Conservation (phyloP, 768 basidiomycete species). For the Tulasnella sp. region DNA sequence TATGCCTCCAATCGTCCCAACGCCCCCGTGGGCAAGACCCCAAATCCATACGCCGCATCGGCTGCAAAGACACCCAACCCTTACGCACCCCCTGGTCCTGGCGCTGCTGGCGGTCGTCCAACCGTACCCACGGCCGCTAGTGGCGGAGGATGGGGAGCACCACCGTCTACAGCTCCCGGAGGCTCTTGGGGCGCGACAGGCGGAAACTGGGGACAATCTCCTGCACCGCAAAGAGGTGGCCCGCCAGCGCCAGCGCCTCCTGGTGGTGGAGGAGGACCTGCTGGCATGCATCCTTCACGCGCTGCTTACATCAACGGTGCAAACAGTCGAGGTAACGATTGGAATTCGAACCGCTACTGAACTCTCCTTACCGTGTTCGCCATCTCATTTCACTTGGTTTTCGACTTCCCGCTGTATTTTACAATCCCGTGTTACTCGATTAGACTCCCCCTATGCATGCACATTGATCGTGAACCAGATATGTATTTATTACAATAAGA, state of each 20-base stretch:
- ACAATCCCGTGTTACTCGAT: neutral
- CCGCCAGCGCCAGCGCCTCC: conserved; percentile 44
- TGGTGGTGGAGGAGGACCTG: conserved; percentile 48
- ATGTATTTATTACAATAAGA: neutral
- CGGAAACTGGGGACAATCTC: conserved; percentile 32
- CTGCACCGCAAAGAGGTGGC: conserved; percentile 44
- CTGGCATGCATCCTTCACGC: conserved; percentile 64
- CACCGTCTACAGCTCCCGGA: conserved; percentile 36
- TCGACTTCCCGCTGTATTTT: neutral
- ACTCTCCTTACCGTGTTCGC: neutral
- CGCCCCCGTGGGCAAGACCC: conserved; percentile 24
- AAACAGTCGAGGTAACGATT: neutral
- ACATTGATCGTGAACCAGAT: neutral
- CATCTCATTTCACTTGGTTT: neutral
- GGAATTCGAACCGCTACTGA: neutral
- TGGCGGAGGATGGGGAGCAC: conserved; percentile 36
- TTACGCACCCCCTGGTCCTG: conserved; percentile 44
- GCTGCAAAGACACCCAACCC: conserved; percentile 75
- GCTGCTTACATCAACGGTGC: conserved; percentile 58
- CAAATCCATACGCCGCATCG: conserved; percentile 32
- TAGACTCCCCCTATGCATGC: neutral
- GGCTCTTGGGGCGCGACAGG: conserved; percentile 35
- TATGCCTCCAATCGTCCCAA: conserved; percentile 16
- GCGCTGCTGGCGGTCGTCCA: conserved; percentile 31
- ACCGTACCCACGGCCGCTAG: conserved; percentile 34